Conservation (phyloP, 768 basidiomycete genomes). For the Coprinopsis marcescibilis region DNA sequence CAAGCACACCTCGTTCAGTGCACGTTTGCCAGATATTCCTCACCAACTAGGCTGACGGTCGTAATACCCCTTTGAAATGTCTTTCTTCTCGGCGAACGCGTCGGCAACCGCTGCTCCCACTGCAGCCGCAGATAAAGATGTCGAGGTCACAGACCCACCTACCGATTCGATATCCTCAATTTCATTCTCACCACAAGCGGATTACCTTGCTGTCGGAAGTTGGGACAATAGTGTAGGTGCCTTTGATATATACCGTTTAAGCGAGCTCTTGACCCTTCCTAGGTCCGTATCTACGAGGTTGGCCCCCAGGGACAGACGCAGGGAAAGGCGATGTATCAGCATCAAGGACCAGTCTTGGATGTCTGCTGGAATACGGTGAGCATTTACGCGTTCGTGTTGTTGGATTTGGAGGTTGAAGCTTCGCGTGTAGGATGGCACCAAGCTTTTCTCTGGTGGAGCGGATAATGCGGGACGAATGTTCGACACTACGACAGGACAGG, state of each 20-base stretch:
- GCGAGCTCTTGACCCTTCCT: constrained; percentile 2
- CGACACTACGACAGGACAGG: constrained; percentile 79
- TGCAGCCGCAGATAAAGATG: constrained; percentile 59
- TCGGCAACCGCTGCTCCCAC: background rate
- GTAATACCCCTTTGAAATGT: background rate
- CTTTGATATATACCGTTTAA: background rate
- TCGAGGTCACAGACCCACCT: constrained; percentile 78
- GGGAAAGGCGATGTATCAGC: constrained; percentile 85
- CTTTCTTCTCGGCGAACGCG: background rate
- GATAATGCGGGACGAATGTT: constrained; percentile 96
- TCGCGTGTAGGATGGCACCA: constrained; percentile 69
- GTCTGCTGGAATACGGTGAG: constrained; percentile 89
- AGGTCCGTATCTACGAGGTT: constrained; percentile 94
- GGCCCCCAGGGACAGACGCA: constrained; percentile 72
- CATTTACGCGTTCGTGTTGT: constrained; percentile 7
- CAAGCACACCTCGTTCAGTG: too few species aligned
- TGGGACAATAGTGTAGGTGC: constrained; percentile 87
- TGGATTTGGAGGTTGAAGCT: constrained; percentile 8
- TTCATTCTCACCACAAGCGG: constrained; percentile 78
- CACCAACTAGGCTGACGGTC: too few species aligned
- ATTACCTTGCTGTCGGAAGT: constrained; percentile 87
- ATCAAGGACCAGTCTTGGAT: constrained; percentile 85
- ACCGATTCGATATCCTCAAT: constrained; percentile 83
- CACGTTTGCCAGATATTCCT: too few species aligned
- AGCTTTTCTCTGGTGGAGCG: constrained; percentile 87